Base-by-base conservation (phyloP, 345 rosid species). In the Salix koriyanagi region DNA sequence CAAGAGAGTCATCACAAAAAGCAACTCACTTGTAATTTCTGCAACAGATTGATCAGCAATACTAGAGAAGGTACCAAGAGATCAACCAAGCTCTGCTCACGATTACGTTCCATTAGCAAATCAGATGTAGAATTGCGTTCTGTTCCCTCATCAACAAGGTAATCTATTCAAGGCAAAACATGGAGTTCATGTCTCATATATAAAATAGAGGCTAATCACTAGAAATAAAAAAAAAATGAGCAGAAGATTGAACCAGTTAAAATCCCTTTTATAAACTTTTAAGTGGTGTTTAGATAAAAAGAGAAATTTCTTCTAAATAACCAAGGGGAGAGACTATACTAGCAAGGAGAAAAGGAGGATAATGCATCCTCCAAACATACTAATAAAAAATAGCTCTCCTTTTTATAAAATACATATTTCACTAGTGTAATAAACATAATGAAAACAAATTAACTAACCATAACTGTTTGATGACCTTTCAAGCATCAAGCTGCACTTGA, bases 61-160 rank as follows among this genome's bases (percentile, higher is more conserved):
- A 87, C 83, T 80, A 92, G 89, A 23, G 93, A 87, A 82, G 99
- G 97, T 85, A 93, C 75, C 85, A 92, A 85, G 72, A 96, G 89
- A 85, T 93, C 94, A 83, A 91, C 97, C 77, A 96, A 84, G 85
- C 94, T 86, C 86, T 92, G 97, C 86, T 96, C 99, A 75, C 97
- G 98, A 69, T 92, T 93, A 76, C 98, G 96, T 83, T 96, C 99
- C 83, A 89, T 79, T 54, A 96, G 84, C 73, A 96, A 88, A 87
- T 96, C 99, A 84, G 97, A 93, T 68, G 97, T 90, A 78, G 98
- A 93, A 86, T 93, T 93, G 89, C 94, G 85, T 83, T 94, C 98
- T 70, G 91, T 90, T 77, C 96, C 99, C 79, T 93, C 99, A 75
- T 96, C 99, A 72, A 96, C 91, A 74, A 96, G 98, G 88, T 96